Evolutionary conservation across 345 rosid genomes (phyloP).

Genomic region (Dipteronia dyeriana): DNA sequence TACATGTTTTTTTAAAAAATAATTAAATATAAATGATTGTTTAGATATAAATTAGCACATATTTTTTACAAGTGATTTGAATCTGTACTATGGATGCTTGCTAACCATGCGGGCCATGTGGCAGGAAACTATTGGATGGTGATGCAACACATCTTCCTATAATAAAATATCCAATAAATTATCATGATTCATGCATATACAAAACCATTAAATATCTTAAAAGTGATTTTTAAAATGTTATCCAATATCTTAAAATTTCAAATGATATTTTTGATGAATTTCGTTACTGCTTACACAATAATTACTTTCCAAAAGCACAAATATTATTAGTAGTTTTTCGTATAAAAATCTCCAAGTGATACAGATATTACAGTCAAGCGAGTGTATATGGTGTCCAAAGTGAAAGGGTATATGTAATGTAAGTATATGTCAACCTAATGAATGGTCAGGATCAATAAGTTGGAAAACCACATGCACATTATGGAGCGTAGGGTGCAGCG

Average conservation of each 20-base stretch:
- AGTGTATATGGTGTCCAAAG: background rate
- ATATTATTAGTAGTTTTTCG: no score
- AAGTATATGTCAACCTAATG: conserved; percentile 2
- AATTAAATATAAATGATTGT: no score
- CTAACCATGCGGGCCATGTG: no score
- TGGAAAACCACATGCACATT: conserved; percentile 46
- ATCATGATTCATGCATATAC: background rate
- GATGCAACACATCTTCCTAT: background rate
- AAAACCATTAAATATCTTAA: background rate
- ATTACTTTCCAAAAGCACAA: no score
- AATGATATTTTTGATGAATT: no score
- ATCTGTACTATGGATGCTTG: background rate
- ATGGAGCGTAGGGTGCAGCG: conserved; percentile 46
- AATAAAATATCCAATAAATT: conserved; percentile 1
- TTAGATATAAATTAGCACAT: no score
- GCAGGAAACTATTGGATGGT: background rate
- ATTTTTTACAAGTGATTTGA: no score
- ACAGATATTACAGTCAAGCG: background rate
- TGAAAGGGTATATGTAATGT: no score
- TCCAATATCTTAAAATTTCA: no score
- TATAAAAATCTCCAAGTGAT: background rate
- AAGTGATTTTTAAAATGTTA: background rate
- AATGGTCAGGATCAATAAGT: conserved; percentile 49
- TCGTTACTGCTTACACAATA: no score
- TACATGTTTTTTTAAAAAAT: no score